phyloP scores from a whole-genome alignment of 139 green algal genomes.

The Chlamydomonas sphaeroides region DNA sequence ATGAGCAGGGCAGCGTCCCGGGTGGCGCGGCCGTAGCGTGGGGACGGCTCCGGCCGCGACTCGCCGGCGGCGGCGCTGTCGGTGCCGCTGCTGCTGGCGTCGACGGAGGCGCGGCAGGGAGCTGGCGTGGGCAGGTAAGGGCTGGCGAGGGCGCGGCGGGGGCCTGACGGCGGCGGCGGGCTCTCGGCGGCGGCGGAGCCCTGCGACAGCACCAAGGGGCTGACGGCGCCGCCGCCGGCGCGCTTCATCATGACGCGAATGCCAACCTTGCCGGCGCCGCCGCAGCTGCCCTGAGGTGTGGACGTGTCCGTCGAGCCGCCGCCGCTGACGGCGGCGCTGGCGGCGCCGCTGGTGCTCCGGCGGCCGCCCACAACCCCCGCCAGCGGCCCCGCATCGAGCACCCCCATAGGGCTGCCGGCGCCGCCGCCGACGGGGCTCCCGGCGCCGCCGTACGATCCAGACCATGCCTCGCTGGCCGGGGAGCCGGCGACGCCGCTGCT shows the following conservation, averaged over 20 bases:
- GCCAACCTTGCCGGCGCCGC: background rate
- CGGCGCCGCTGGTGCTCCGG: background rate
- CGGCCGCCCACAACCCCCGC: background rate
- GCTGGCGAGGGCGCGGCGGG: background rate
- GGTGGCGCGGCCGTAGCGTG: background rate
- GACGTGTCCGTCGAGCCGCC: too few relatives aligned
- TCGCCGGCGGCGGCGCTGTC: background rate
- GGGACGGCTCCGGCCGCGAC: too few relatives aligned
- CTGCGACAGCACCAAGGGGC: too few relatives aligned
- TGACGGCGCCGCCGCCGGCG: too few relatives aligned
- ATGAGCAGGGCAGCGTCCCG: background rate
- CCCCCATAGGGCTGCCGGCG: too few relatives aligned
- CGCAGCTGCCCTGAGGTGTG: too few relatives aligned
- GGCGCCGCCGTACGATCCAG: too few relatives aligned
- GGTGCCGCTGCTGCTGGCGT: background rate
- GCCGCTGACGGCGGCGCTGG: background rate
- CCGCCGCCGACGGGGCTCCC: background rate
- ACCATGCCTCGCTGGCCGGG: too few relatives aligned
- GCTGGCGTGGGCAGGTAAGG: background rate
- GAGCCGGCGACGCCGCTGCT: background rate
- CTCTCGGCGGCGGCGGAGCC: background rate
- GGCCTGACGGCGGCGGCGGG: background rate
- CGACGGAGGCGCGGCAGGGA: too few relatives aligned
- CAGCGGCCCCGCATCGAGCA: background rate
- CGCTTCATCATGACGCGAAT: background rate